Percentiles rank a stretch among this genome's conserved stretches.
These are phyloP conservation scores for Aspergillus texensis DNA, from an alignment of 2,329 filamentous ascomycete species.

Conservation along the genomic window DNA sequence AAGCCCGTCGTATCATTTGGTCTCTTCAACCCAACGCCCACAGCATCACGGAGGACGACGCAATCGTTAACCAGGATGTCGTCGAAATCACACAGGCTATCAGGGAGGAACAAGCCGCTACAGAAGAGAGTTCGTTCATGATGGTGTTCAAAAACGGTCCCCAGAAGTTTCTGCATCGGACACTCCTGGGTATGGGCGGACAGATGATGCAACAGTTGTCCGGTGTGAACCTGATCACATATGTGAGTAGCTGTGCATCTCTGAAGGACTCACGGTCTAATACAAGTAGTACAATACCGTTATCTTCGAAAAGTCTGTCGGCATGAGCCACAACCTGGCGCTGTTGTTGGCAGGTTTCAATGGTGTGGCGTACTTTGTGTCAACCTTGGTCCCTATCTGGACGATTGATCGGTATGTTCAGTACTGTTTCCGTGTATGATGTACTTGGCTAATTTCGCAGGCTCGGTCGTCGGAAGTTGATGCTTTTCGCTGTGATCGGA, in stretches of 20 bases:
- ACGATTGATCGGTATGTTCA: constrained; percentile 36
- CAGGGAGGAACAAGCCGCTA: constrained; percentile 25
- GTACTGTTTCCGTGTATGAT: neutral
- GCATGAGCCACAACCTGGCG: constrained; percentile 43
- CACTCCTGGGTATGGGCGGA: constrained; percentile 32
- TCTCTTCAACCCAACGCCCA: constrained; percentile 34
- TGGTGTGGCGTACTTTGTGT: constrained; percentile 46
- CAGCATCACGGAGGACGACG: constrained; percentile 26
- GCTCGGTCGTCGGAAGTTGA: constrained; percentile 60
- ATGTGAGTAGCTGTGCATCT: constrained; percentile 18
- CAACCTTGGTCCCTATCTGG: constrained; percentile 41
- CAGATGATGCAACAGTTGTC: constrained; percentile 39
- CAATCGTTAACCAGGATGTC: constrained; percentile 28
- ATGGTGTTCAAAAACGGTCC: constrained; percentile 28
- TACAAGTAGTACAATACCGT: constrained; percentile 38
- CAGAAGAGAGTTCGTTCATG: constrained; percentile 25
- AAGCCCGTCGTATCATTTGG: constrained; percentile 40
- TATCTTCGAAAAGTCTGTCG: constrained; percentile 51
- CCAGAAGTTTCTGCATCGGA: constrained; percentile 28
- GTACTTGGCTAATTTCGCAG: constrained; percentile 12
- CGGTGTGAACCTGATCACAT: constrained; percentile 34
- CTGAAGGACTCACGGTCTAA: constrained; percentile 1
- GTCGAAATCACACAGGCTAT: constrained; percentile 28
- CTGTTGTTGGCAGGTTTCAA: constrained; percentile 43
- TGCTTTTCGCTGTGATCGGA: constrained; percentile 59